Conservation (phyloP, 176 grass and related monocot species). For the Eleusine coracana region DNA sequence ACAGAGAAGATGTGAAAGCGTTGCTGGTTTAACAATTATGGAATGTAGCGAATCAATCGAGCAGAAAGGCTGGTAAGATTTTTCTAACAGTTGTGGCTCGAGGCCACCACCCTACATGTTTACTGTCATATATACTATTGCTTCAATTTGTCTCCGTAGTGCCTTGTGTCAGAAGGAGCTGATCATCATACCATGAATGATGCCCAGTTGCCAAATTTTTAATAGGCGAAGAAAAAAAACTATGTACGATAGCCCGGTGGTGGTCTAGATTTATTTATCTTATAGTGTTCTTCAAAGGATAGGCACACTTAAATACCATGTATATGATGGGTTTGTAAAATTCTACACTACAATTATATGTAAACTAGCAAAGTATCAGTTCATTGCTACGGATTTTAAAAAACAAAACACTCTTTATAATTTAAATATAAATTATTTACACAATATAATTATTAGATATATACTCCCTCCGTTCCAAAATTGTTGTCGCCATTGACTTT, state of each 20-base stretch:
- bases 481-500: no score
- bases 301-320: background rate
- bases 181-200: background rate
- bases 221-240: background rate
- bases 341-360: background rate
- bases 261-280: background rate
- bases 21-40: constrained; percentile 8
- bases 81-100: constrained; percentile 14
- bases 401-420: no score
- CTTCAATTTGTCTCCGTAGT: background rate
- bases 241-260: background rate
- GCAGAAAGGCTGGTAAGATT: background rate
- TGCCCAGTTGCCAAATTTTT: background rate
- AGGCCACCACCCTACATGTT: background rate
- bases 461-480: no score
- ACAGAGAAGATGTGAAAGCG: constrained; percentile 11
- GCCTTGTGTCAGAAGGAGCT: constrained; percentile 15
- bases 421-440: no score
- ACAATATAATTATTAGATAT: no score
- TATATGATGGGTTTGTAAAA: background rate
- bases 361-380: no score
- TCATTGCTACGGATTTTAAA: no score
- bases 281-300: background rate
- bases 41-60: background rate
- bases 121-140: constrained; percentile 9